Base-by-base conservation (phyloP, 192 early-diverging fungal species). In the Backusella parvicylindrica region DNA sequence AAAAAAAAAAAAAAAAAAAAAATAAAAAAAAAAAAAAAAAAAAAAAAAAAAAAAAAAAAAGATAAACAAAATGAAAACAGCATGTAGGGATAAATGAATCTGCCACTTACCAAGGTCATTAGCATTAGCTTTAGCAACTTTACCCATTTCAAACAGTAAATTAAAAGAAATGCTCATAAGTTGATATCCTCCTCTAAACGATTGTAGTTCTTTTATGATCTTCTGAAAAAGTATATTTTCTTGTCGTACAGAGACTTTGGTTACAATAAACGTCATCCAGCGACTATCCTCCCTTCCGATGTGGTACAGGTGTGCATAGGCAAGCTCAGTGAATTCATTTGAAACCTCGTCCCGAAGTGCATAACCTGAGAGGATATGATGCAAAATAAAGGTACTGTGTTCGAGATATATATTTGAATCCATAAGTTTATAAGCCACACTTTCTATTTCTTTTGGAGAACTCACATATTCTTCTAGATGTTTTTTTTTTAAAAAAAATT, bases 181-280 rank as follows among this genome's bases (percentile, higher is more conserved):
- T 16, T 66, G 26, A 8, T 66, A 35, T 28, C 64, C 64, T 33
- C 31, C 64, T 66, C 16, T 66, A 28, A 33, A 66, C 2, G 12
- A 16, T 16, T 66, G 64, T 33, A 66, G 12, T 35, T 66, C 64
- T 7, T 66, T 33, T 66, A 66, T 6, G 15, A 66, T 66, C 13
- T 66, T 66, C 15, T 31, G 31, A 35, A 66, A 66, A 31, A 66
- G 64, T 28, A 13, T 3, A 35, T 66, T 66, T 31, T 35, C 18
- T 7, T 66, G 64, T 35, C 33, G 64, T 66, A 35, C 28, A n/a
- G 16, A 31, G 28, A 31, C 64, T 35, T 66, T 16, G 64, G 64
- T 33, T 66, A 66, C 64, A 35, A 66, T 66, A 21, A 66, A 66
- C 33, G 64, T 66, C 64, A 66, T 66, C 64, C 64, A 66, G 28